phyloP scores from a whole-genome alignment of 257 asterid genomes.

The Penstemon davidsonii region DNA sequence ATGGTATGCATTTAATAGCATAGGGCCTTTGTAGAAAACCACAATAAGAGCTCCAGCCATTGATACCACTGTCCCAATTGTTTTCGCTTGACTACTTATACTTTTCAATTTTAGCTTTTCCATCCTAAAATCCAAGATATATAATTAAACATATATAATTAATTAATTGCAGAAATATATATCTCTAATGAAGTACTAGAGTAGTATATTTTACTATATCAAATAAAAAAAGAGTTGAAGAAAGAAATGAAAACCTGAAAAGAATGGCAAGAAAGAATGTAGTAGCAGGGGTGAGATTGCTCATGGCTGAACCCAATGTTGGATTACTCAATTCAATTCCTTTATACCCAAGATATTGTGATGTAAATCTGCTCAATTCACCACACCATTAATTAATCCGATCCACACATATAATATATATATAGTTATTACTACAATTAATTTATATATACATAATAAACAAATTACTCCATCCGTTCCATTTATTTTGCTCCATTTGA shows the following conservation, averaged over 20 bases:
- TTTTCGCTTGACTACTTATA: constrained; percentile 31
- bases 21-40: constrained; percentile 35
- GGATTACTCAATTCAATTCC: constrained; percentile 43
- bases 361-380: constrained; percentile 29
- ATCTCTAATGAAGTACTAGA: no score
- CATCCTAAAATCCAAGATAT: constrained; percentile 23
- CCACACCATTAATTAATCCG: background rate
- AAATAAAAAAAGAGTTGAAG: background rate
- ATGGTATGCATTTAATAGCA: background rate
- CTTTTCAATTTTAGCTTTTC: constrained; percentile 34
- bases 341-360: constrained; percentile 30
- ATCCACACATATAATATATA: background rate
- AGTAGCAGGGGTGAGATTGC: constrained; percentile 41
- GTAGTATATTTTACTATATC: background rate
- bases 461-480: no score
- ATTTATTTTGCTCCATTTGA: no score
- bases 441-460: no score
- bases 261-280: constrained; percentile 48
- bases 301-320: constrained; percentile 42
- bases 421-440: no score
- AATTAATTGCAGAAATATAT: no score
- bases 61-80: constrained; percentile 32
- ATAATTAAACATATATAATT: no score
- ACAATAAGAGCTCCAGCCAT: constrained; percentile 40
- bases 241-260: constrained; percentile 30